phyloP scores from a whole-genome alignment of 1,284 basidiomycete species.

The Takashimella tepidaria region DNA sequence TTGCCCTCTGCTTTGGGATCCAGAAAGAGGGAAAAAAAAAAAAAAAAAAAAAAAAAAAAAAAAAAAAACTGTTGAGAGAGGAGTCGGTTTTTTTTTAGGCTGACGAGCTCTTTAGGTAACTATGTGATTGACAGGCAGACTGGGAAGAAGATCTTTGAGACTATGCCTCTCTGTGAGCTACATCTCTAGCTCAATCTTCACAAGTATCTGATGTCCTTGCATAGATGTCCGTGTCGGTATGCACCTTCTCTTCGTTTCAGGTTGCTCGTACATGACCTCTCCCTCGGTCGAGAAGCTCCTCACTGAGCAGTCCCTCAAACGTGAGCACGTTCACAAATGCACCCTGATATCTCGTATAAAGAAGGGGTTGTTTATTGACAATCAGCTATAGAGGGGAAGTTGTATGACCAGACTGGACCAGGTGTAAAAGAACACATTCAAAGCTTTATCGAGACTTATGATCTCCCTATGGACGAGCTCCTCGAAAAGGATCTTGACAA shows the following conservation, averaged over 20 bases:
- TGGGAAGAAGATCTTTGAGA: conserved; percentile 64
- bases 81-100: background rate
- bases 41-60: too few relatives aligned
- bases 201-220: conserved; percentile 3
- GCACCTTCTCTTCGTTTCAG: conserved; percentile 64
- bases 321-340: too few relatives aligned
- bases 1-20: too few relatives aligned
- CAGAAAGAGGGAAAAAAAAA: too few relatives aligned
- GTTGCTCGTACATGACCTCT: conserved; percentile 55
- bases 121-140: conserved; percentile 60
- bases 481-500: conserved; percentile 58
- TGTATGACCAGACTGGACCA: conserved; percentile 46
- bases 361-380: too few relatives aligned
- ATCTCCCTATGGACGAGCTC: conserved; percentile 60
- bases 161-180: conserved; percentile 70
- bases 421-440: conserved; percentile 57
- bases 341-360: background rate
- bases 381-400: conserved; percentile 48
- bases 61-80: too few relatives aligned
- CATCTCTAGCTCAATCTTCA: background rate
- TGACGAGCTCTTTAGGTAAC: conserved; percentile 52
- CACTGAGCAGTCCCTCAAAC: conserved; percentile 61
- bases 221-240: conserved; percentile 55
- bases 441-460: conserved; percentile 68
- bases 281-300: conserved; percentile 58